Conservation (phyloP, 805 yeast genomes). For the Cyberlindnera mycetangii region DNA sequence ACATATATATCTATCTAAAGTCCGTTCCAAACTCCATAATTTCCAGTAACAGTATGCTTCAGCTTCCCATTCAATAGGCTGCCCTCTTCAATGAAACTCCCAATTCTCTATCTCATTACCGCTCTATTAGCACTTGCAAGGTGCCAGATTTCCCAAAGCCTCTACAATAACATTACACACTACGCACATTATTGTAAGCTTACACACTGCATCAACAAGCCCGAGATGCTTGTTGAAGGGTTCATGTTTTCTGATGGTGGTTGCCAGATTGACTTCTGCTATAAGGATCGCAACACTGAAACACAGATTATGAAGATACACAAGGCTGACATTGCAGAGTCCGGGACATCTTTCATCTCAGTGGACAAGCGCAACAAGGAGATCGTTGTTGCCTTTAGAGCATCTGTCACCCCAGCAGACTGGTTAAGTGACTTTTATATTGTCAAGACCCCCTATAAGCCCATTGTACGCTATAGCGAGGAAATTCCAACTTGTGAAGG, state of each 20-base stretch:
- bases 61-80: too few relatives aligned
- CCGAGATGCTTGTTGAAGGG: slow-evolving; percentile 14
- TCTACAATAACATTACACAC: slow-evolving; percentile 19
- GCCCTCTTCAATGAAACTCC: not conserved
- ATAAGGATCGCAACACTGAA: slow-evolving; percentile 4
- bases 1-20: too few relatives aligned
- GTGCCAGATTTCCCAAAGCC: slow-evolving; percentile 2
- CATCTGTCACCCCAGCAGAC: slow-evolving; percentile 61
- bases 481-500: slow-evolving; percentile 36
- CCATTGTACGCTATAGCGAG: not conserved
- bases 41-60: too few relatives aligned
- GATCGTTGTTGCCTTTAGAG: slow-evolving; percentile 59
- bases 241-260: slow-evolving; percentile 17
- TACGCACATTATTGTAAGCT: slow-evolving; percentile 22
- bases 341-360: slow-evolving; percentile 57
- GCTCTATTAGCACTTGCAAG: not conserved
- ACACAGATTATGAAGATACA: slow-evolving; percentile 18
- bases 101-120: not conserved
- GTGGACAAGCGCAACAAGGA: slow-evolving; percentile 44
- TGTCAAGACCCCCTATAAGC: slow-evolving; percentile 19
- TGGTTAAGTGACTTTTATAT: slow-evolving; percentile 63
- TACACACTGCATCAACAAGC: slow-evolving; percentile 22
- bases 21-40: too few relatives aligned
- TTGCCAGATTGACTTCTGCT: slow-evolving; percentile 22
- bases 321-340: slow-evolving; percentile 17